Conservation (phyloP, 2,329 filamentous ascomycete genomes). For the Sodiomyces alkalinus region DNA sequence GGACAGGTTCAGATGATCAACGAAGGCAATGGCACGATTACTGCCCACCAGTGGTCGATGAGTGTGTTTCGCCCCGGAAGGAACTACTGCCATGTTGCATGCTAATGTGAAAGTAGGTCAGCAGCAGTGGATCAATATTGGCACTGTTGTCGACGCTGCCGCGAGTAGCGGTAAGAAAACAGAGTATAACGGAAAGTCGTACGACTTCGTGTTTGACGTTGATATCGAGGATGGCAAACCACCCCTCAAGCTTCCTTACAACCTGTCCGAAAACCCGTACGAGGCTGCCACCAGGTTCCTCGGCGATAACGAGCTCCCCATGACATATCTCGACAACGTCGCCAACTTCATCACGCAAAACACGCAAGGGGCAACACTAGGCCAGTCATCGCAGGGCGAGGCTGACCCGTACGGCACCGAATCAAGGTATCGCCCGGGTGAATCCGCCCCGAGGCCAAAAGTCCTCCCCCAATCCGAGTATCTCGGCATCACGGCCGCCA, state of each 20-base stretch:
- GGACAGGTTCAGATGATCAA: constrained; percentile 89
- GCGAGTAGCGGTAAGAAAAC: constrained; percentile 70
- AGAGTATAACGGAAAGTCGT: constrained; percentile 69
- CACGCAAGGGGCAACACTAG: constrained; percentile 74
- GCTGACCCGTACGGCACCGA: constrained; percentile 68
- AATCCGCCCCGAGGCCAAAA: constrained; percentile 41
- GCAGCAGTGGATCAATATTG: constrained; percentile 71
- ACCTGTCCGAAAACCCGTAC: constrained; percentile 83
- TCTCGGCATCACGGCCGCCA: constrained; percentile 60
- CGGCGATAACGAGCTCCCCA: constrained; percentile 71
- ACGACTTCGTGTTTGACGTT: constrained; percentile 93
- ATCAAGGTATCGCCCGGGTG: constrained; percentile 62
- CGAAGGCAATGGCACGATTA: constrained; percentile 66
- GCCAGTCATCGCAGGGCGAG: constrained; percentile 35
- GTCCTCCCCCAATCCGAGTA: constrained; percentile 68
- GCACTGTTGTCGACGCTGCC: constrained; percentile 84
- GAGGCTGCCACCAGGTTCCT: constrained; percentile 86
- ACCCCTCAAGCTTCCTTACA: constrained; percentile 84
- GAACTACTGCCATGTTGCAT: neutral
- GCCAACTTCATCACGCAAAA: constrained; percentile 87
- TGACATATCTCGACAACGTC: constrained; percentile 79
- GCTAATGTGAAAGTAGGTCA: constrained; percentile 25
- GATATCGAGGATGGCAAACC: constrained; percentile 93
- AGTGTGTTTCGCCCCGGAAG: constrained; percentile 13
- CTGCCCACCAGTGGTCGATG: constrained; percentile 76